These are phyloP conservation scores for Chenopodium suecicum DNA, from an alignment of 148 eudicot species.

Conservation along the genomic window DNA sequence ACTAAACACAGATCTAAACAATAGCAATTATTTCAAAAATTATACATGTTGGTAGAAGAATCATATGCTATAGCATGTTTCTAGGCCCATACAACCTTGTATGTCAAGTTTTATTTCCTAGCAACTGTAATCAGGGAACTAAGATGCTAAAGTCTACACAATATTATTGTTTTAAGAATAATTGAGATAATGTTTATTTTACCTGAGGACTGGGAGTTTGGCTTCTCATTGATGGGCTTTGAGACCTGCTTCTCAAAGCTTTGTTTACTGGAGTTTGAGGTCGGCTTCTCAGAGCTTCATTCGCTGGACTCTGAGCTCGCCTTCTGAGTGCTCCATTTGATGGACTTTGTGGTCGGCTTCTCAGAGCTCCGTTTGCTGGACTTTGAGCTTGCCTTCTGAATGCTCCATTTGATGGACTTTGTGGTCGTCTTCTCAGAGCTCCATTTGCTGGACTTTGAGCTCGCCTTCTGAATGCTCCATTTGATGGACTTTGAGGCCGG, in stretches of 20 bases:
- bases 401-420: conserved; percentile 31
- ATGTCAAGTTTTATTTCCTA: background rate
- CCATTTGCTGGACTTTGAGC: conserved; percentile 57
- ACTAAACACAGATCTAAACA: background rate
- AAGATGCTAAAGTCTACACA: background rate
- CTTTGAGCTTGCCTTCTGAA: conserved; percentile 61
- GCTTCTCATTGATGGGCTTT: conserved; percentile 63
- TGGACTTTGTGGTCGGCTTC: conserved; percentile 51
- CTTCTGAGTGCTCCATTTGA: conserved; percentile 39
- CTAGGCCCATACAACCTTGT: background rate
- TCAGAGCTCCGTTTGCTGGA: conserved; percentile 34
- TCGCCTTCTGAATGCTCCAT: conserved; percentile 38
- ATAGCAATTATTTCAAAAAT: background rate
- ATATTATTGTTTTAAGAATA: background rate
- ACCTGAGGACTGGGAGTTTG: conserved; percentile 91
- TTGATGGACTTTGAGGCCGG: conserved; percentile 62
- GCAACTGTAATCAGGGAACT: background rate
- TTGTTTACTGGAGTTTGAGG: conserved; percentile 42
- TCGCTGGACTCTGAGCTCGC: conserved; percentile 58
- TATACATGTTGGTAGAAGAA: background rate
- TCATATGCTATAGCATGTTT: background rate
- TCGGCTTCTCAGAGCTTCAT: conserved; percentile 37
- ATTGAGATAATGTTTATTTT: background rate
- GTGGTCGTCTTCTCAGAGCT: conserved; percentile 47
- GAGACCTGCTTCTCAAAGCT: conserved; percentile 46